Evolutionary conservation across 2,329 filamentous ascomycete species (phyloP), one percentile per base, ranked within the genome.

Genomic region (Capronia epimyces): DNA sequence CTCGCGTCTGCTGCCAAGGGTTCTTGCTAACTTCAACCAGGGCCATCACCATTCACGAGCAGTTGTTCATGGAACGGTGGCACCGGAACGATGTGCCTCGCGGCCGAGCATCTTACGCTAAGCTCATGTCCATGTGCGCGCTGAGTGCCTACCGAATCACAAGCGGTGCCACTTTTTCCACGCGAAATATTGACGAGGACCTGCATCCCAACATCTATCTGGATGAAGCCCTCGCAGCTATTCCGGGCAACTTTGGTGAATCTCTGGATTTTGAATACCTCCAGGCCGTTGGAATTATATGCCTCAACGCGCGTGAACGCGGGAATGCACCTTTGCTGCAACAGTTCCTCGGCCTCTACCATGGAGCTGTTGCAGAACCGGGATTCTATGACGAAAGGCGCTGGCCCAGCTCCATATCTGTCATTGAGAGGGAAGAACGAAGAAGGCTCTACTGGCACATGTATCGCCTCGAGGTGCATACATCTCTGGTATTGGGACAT

Each of bases 381-480:
- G 48, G 48, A 6, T 46, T 46, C 22, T 41, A 46, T 32, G 48
- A 50, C 34, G 48, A 50, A 24, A 39, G 34, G 37, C 48, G 48
- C 16, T 50, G 48, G 48, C 41, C 48, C 16, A 15, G 18, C 16
- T 21, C 18, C 24, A 39, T 50, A 15, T 29, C 31, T 20, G 16
- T 18, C 13, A 46, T 45, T 25, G 48, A 50, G 32, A 45, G 31
- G 25, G 48, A 50, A 50, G 42, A 45, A 40, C 32, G 48, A 24
- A 25, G 48, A 24, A 25, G 48, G 32, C 32, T 50, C 10, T 50
- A 46, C 34, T 50, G 48, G 48, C 34, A 46, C 21, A 50, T 50
- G 48, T 50, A 50, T 24, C 48, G 48, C 13, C 42, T 50, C n/a
- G 48, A 50, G 20, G 32, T 50, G n/a, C 48, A 50, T 21, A 50